These are phyloP conservation scores for Pythium biforme DNA, from an alignment of 352 stramenopile genomes.

Conservation along the genomic window DNA sequence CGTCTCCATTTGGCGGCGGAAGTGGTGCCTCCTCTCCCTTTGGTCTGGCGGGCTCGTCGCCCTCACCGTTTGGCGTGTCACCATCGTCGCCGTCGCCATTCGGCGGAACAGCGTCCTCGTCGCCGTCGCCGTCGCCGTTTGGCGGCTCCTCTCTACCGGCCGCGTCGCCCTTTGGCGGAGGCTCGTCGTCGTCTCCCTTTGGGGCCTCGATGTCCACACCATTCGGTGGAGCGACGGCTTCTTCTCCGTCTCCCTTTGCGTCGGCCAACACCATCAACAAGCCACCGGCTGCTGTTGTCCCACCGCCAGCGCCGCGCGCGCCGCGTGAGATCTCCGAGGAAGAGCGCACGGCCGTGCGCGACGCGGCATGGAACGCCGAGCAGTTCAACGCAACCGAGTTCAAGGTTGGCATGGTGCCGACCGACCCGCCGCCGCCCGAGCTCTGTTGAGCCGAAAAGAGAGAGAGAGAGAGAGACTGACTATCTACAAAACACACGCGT, in stretches of 20 bases:
- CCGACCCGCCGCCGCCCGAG: constrained; percentile 47
- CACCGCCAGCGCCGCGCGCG: constrained; percentile 7
- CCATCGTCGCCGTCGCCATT: background rate
- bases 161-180: background rate
- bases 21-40: constrained; percentile 12
- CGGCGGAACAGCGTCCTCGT: background rate
- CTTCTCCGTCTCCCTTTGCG: background rate
- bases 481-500: no score
- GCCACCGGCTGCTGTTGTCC: constrained; percentile 4
- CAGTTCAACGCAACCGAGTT: constrained; percentile 61
- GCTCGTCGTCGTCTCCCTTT: background rate
- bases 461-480: no score
- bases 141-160: background rate
- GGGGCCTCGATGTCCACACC: background rate
- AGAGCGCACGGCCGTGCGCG: constrained; percentile 32
- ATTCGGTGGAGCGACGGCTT: background rate
- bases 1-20: constrained; percentile 16
- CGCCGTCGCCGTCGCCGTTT: background rate
- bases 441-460: constrained; percentile 37
- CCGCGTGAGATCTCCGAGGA: constrained; percentile 19
- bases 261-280: background rate
- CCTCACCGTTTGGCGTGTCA: background rate
- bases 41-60: background rate
- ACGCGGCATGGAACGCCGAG: constrained; percentile 61
- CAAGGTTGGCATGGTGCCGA: constrained; percentile 58